These are phyloP conservation scores for Penicillium digitatum DNA, from an alignment of 2,329 filamentous ascomycete genomes.

Conservation along the genomic window DNA sequence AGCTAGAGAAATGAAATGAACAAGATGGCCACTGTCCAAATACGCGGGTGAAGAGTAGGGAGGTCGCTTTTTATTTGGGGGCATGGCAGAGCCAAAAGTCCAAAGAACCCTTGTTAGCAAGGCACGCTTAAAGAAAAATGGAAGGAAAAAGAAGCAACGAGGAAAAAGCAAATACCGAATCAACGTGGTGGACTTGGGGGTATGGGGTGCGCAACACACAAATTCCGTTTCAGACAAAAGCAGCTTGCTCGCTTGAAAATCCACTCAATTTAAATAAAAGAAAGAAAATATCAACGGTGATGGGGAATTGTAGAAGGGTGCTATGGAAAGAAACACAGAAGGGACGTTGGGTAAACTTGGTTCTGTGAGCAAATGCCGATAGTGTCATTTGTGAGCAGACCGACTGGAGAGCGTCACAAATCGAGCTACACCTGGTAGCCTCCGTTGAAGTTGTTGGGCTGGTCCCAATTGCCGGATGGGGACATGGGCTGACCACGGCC, in stretches of 20 bases:
- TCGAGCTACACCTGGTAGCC: constrained; percentile 55
- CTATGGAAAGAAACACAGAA: constrained; percentile 22
- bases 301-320: constrained; percentile 17
- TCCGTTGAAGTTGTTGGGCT: constrained; percentile 55
- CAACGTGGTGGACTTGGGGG: constrained; percentile 41
- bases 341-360: constrained; percentile 14
- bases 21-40: constrained; percentile 18
- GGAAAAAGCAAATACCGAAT: constrained; percentile 26
- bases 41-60: constrained; percentile 25
- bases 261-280: constrained; percentile 33
- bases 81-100: constrained; percentile 32
- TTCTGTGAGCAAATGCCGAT: constrained; percentile 12
- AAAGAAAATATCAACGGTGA: constrained; percentile 18
- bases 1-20: constrained; percentile 20
- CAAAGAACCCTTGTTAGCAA: constrained; percentile 30
- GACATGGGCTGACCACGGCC: constrained; percentile 65
- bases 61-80: constrained; percentile 37
- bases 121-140: constrained; percentile 31
- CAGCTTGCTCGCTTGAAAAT: constrained; percentile 39
- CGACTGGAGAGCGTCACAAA: constrained; percentile 8
- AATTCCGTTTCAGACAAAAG: constrained; percentile 43
- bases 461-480: constrained; percentile 50
- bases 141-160: constrained; percentile 20
- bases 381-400: constrained; percentile 4
- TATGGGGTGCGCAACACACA: constrained; percentile 44